Percentiles rank a stretch among this genome's conserved stretches.
Conservation (phyloP, 1,139 yeast genomes). For the Kodamaea fungicola region DNA sequence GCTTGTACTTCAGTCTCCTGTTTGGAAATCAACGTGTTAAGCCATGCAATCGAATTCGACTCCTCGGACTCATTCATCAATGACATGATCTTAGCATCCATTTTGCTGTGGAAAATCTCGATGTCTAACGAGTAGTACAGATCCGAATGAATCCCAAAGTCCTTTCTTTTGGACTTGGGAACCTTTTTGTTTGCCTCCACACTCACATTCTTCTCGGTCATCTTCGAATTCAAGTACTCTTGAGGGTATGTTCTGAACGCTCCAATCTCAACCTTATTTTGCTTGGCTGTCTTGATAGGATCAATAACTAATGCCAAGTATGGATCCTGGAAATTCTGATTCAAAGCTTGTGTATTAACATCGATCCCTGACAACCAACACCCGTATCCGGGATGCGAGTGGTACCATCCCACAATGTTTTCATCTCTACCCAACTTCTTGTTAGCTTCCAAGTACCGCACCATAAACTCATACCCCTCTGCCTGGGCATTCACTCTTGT, state of each 20-base stretch:
- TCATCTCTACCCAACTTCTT: conserved; percentile 45
- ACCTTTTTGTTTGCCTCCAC: conserved; percentile 16
- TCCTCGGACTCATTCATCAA: conserved; percentile 13
- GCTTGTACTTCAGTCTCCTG: conserved; percentile 3
- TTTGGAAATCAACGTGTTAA: conserved; percentile 9
- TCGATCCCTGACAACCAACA: conserved; percentile 92
- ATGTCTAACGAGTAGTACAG: conserved; percentile 70
- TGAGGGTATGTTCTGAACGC: conserved; percentile 82
- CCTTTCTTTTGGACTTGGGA: conserved; percentile 50
- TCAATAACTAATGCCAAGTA: conserved; percentile 86
- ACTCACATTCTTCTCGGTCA: conserved; percentile 2
- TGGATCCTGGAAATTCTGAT: conserved; percentile 88
- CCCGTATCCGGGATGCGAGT: conserved; percentile 97
- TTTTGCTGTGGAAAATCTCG: conserved; percentile 54
- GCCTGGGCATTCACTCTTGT: conserved; percentile 92
- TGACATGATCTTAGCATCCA: conserved; percentile 43
- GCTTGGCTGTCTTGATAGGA: conserved; percentile 65
- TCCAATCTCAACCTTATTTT: conserved; percentile 78
- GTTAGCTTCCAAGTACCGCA: conserved; percentile 65
- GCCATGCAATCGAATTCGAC: conserved; percentile 13
- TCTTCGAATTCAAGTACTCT: conserved; percentile 17
- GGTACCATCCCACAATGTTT: conserved; percentile 90
- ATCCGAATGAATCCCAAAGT: conserved; percentile 69
- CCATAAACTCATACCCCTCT: conserved; percentile 95
- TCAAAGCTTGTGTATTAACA: conserved; percentile 80